Conservation (phyloP, 164 flowering plant species). For the Aristolochia contorta region DNA sequence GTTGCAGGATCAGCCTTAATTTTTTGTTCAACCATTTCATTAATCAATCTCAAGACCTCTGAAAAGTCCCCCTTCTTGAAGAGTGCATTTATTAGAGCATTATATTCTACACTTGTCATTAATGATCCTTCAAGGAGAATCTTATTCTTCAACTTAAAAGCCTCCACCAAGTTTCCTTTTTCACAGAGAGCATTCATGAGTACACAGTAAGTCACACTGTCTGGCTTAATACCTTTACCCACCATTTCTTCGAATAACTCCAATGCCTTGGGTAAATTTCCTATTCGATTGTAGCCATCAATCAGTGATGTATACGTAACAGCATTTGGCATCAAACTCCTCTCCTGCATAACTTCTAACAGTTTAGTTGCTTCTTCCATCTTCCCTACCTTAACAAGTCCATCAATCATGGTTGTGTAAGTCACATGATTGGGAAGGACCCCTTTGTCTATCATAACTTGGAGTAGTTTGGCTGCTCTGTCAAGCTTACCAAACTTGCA, state of each 20-base stretch:
- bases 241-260: conserved; percentile 49
- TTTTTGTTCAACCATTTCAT: conserved; percentile 28
- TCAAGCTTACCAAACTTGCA: conserved; percentile 38
- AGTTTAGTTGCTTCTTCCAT: conserved; percentile 43
- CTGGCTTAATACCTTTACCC: conserved; percentile 40
- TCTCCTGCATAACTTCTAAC: conserved; percentile 45
- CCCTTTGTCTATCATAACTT: conserved; percentile 35
- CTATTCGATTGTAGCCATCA: conserved; percentile 31
- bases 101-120: conserved; percentile 14
- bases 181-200: conserved; percentile 29
- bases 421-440: conserved; percentile 47
- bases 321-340: conserved; percentile 36
- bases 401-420: conserved; percentile 51
- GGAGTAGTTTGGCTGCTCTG: conserved; percentile 33
- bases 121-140: conserved; percentile 25
- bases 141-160: conserved; percentile 35
- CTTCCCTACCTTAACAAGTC: conserved; percentile 40
- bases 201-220: conserved; percentile 26
- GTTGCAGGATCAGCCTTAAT: conserved; percentile 20
- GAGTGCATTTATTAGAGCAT: conserved; percentile 22
- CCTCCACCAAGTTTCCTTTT: conserved; percentile 33
- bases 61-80: conserved; percentile 24
- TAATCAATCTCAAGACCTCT: conserved; percentile 21
- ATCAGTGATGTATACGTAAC: conserved; percentile 56
- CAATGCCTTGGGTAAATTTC: conserved; percentile 33